Percentiles rank a stretch among this genome's conserved stretches.
Evolutionary conservation across 495 filamentous ascomycete genomes (phyloP).

Genomic region (Podospora didyma): DNA sequence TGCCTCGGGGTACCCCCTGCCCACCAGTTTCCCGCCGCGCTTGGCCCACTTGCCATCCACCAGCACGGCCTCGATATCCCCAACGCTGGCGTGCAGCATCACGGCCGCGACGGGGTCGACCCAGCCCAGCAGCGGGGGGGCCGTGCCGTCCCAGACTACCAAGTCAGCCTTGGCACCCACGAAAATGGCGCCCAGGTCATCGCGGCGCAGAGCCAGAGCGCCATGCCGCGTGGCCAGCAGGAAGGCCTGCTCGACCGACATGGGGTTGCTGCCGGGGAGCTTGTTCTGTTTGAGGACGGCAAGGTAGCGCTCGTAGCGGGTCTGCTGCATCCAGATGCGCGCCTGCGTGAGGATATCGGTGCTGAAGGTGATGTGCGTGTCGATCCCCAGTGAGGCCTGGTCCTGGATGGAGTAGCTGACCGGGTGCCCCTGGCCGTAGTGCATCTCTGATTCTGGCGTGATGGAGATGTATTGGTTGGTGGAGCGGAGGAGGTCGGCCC

Average conservation of each 20-base stretch:
- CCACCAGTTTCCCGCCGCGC: conserved; percentile 30
- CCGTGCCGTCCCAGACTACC: conserved; percentile 45
- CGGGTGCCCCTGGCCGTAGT: conserved; percentile 40
- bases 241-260: conserved; percentile 48
- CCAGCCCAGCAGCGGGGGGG: conserved; percentile 46
- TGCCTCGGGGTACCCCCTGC: conserved; percentile 21
- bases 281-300: conserved; percentile 32
- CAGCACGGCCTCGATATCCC: conserved; percentile 44
- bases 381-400: conserved; percentile 41
- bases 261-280: conserved; percentile 35
- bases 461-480: conserved; percentile 41
- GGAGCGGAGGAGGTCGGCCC: conserved; percentile 26
- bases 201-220: conserved; percentile 38
- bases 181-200: conserved; percentile 43
- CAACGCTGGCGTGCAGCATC: conserved; percentile 45
- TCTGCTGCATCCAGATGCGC: conserved; percentile 40
- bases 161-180: conserved; percentile 46
- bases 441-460: conserved; percentile 44
- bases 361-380: conserved; percentile 44
- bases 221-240: conserved; percentile 45
- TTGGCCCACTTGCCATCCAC: conserved; percentile 44
- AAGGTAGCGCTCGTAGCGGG: conserved; percentile 27
- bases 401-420: conserved; percentile 32
- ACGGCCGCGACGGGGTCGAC: conserved; percentile 49
- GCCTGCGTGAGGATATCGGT: conserved; percentile 43